A percentile compares a stretch with the other conserved stretches of the same genome.
phyloP scores from a whole-genome alignment of 306 rosid species.

The Pyrus bretschneideri region DNA sequence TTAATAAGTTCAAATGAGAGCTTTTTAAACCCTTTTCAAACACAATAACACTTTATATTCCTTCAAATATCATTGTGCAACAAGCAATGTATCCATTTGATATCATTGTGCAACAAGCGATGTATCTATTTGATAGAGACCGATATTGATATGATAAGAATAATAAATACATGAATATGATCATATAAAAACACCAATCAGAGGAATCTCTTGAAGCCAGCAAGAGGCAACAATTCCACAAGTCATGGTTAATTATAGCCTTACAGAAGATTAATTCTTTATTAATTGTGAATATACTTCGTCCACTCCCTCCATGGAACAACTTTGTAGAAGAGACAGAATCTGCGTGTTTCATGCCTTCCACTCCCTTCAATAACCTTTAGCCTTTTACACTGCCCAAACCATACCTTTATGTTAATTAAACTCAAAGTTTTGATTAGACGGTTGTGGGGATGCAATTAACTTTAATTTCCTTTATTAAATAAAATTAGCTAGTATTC shows the following conservation, averaged over 20 bases:
- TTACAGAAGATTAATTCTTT: not conserved
- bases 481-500: not conserved
- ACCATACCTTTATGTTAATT: constrained; percentile 7
- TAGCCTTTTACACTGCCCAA: not conserved
- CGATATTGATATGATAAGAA: constrained; percentile 8
- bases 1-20: constrained; percentile 50
- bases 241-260: not conserved
- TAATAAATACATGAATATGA: not conserved
- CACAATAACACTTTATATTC: constrained; percentile 34
- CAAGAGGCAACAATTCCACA: too few species aligned
- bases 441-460: constrained; percentile 29
- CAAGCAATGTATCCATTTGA: constrained; percentile 34
- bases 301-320: constrained; percentile 30
- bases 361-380: constrained; percentile 22
- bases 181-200: not conserved
- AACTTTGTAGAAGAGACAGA: constrained; percentile 26
- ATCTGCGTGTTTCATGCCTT: constrained; percentile 40
- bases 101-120: constrained; percentile 31
- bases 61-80: constrained; percentile 37
- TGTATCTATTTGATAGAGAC: constrained; percentile 39
- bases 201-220: not conserved
- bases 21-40: constrained; percentile 39
- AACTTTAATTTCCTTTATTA: constrained; percentile 30
- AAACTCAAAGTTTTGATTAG: constrained; percentile 43
- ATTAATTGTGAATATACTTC: constrained; percentile 4